Evolutionary conservation across 129 eudicot species (phyloP).

Genomic region (Chrysanthemum makinoi): DNA sequence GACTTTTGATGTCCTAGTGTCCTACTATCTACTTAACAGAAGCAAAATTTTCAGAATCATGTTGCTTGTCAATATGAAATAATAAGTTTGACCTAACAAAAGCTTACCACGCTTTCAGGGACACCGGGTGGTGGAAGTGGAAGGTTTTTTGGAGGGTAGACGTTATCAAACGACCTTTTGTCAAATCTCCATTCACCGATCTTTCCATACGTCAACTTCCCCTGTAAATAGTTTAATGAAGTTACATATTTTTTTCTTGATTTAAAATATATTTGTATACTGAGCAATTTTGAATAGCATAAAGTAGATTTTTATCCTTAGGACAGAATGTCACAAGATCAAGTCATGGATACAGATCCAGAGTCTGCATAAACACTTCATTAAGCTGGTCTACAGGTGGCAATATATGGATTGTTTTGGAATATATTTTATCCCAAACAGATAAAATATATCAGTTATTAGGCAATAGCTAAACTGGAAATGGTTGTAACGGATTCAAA

Average conservation of each 20-base stretch:
- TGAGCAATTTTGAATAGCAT: background rate
- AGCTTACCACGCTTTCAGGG: slow-evolving; percentile 95
- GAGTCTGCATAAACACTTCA: background rate
- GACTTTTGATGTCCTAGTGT: slow-evolving; percentile 1
- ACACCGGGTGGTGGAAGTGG: slow-evolving; percentile 97
- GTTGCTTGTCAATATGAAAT: background rate
- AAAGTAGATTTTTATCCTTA: background rate
- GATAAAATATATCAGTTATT: background rate
- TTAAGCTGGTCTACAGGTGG: background rate
- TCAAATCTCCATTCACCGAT: slow-evolving; percentile 99
- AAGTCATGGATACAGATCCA: slow-evolving; percentile 1
- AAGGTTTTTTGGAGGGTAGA: slow-evolving; percentile 89
- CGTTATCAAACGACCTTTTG: slow-evolving; percentile 73
- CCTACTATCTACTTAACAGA: background rate
- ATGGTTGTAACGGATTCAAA: background rate
- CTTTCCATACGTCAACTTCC: slow-evolving; percentile 92
- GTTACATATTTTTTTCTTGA: background rate
- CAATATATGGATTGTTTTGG: background rate
- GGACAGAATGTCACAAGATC: slow-evolving; percentile 7
- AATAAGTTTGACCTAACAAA: slow-evolving; percentile 18
- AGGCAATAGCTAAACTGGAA: background rate
- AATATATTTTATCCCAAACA: background rate
- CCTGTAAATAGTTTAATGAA: slow-evolving; percentile 44
- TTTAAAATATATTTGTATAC: too few species aligned
- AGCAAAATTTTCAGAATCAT: background rate